phyloP scores from a whole-genome alignment of 2,329 filamentous ascomycete species.

The Curvularia eragrostidis region DNA sequence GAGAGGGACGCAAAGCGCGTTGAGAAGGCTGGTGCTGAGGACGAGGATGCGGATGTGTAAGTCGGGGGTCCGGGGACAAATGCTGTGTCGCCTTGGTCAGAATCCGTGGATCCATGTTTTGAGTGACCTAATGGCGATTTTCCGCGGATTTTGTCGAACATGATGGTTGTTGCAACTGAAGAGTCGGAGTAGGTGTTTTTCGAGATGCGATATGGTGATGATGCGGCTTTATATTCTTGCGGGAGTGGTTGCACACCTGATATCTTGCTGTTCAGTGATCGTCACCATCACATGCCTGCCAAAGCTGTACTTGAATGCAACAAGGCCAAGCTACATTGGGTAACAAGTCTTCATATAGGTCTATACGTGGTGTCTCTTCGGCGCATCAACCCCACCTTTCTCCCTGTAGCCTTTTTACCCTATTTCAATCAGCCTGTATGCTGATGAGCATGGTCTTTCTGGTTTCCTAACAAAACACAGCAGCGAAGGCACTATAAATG shows the following conservation, averaged over 20 bases:
- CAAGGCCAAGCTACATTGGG: not conserved
- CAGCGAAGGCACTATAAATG: not conserved
- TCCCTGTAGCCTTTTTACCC: not conserved
- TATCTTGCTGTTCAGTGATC: not conserved
- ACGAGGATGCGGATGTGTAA: conserved; percentile 18
- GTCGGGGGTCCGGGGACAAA: conserved; percentile 16
- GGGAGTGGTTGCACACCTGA: not conserved
- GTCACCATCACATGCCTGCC: not conserved
- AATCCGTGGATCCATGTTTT: conserved; percentile 16
- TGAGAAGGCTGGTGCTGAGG: conserved; percentile 19
- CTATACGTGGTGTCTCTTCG: not conserved
- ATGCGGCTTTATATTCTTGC: not conserved
- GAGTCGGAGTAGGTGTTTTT: not conserved
- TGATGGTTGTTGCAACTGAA: not conserved
- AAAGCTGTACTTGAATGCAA: not conserved
- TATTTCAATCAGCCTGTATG: not conserved
- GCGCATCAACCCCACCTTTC: not conserved
- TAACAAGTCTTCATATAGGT: not conserved
- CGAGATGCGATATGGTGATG: not conserved
- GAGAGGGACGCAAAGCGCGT: conserved; percentile 35
- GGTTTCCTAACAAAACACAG: not conserved
- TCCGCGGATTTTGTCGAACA: conserved; percentile 26
- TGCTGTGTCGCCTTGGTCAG: conserved; percentile 4
- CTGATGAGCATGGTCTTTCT: not conserved
- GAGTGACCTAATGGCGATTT: conserved; percentile 20